Percentiles rank a stretch among this genome's conserved stretches.
phyloP scores from a whole-genome alignment of 306 rosid species.

The Cicer cuneatum region DNA sequence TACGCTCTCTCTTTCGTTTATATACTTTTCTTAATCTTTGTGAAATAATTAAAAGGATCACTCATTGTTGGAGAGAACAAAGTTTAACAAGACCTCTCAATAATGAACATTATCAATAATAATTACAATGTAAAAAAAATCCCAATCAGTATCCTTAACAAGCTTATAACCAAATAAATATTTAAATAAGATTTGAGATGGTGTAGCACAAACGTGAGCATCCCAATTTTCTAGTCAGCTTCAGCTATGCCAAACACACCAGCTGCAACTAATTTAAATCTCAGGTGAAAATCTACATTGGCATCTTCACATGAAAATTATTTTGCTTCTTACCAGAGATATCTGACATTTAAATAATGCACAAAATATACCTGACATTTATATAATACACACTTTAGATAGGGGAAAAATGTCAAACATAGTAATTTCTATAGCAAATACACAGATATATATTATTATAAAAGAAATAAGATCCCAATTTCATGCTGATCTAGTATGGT shows the following conservation, averaged over 20 bases:
- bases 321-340: conserved; percentile 40
- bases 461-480: not conserved
- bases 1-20: no score
- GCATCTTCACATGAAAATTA: conserved; percentile 28
- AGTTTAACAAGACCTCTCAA: no score
- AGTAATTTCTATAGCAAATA: conserved; percentile 30
- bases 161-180: conserved; percentile 19
- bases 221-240: conserved; percentile 32
- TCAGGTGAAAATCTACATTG: conserved; percentile 38
- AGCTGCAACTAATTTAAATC: conserved; percentile 35
- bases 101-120: conserved; percentile 38
- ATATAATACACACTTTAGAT: not conserved
- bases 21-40: no score
- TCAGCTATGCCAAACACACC: conserved; percentile 30
- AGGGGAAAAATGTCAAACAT: not conserved
- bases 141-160: conserved; percentile 25
- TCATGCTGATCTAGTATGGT: not conserved
- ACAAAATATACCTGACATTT: conserved; percentile 40
- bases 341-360: conserved; percentile 35
- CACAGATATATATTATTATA: not conserved
- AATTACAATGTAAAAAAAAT: conserved; percentile 39
- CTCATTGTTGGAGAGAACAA: no score
- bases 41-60: no score
- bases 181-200: conserved; percentile 8
- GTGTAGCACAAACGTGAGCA: conserved; percentile 3